Conservation (phyloP, 768 basidiomycete genomes). For the Hypholoma fasciculare region DNA sequence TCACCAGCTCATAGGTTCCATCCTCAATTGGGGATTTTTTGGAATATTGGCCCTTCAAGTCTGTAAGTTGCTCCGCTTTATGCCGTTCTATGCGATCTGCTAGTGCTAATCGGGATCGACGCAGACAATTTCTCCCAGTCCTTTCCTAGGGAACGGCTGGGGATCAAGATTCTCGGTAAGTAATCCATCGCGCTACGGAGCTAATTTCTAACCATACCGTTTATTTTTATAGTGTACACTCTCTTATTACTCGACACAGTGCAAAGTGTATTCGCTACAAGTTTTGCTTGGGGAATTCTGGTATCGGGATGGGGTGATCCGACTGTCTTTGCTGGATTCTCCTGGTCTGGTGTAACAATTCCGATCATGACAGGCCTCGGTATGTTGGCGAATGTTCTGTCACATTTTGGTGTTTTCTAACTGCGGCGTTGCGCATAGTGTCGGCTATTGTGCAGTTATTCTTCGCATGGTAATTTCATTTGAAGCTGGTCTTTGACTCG, state of each 20-base stretch:
- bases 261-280: background rate
- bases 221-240: background rate
- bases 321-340: background rate
- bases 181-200: background rate
- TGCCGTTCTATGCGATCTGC: background rate
- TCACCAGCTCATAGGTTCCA: background rate
- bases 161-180: background rate
- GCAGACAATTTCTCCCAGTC: background rate
- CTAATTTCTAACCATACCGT: too few species aligned
- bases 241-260: background rate
- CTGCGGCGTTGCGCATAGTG: background rate
- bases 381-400: background rate
- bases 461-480: background rate
- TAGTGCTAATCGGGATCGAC: background rate
- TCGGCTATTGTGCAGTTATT: background rate
- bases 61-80: background rate
- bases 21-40: background rate
- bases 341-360: background rate
- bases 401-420: too few species aligned
- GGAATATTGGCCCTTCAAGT: background rate
- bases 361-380: background rate
- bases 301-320: background rate
- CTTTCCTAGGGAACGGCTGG: background rate
- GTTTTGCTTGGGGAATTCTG: background rate
- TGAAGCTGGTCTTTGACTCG: too few species aligned